phyloP scores from a whole-genome alignment of 257 asterid genomes.

The Solanum arcanum region DNA sequence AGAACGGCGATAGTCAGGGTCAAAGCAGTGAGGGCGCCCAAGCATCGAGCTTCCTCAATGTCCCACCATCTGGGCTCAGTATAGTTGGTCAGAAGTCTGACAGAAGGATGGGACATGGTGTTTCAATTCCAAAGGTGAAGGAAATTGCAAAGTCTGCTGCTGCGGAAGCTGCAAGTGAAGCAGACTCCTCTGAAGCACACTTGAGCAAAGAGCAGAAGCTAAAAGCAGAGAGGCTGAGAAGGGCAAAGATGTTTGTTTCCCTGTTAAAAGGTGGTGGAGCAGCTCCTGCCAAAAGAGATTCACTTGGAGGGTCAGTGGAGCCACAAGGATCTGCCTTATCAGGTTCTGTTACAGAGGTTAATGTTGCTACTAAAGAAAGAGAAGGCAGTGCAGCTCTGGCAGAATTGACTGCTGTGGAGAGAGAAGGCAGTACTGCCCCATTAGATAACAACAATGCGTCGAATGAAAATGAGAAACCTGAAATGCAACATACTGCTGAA shows the following conservation, averaged over 20 bases:
- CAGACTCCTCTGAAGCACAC: conserved; percentile 33
- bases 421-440: conserved; percentile 39
- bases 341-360: conserved; percentile 14
- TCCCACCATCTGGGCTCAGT: background rate
- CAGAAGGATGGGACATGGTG: conserved; percentile 3
- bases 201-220: conserved; percentile 64
- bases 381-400: conserved; percentile 23
- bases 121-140: conserved; percentile 1
- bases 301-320: conserved; percentile 48
- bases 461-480: conserved; percentile 18
- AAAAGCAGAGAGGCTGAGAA: conserved; percentile 82
- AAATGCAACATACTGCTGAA: conserved; percentile 28
- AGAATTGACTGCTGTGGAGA: conserved; percentile 11
- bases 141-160: conserved; percentile 6
- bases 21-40: conserved; percentile 19
- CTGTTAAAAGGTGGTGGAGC: conserved; percentile 60
- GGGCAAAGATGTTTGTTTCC: conserved; percentile 87
- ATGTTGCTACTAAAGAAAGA: conserved; percentile 19
- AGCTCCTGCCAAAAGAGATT: conserved; percentile 34
- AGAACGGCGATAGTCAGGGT: conserved; percentile 11
- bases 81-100: conserved; percentile 4
- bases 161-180: conserved; percentile 18
- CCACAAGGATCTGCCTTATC: conserved; percentile 35
- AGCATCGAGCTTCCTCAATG: conserved; percentile 1
- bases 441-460: conserved; percentile 10